Conservation (phyloP, 192 early-diverging fungal genomes). For the Rhizophagus sp. region DNA sequence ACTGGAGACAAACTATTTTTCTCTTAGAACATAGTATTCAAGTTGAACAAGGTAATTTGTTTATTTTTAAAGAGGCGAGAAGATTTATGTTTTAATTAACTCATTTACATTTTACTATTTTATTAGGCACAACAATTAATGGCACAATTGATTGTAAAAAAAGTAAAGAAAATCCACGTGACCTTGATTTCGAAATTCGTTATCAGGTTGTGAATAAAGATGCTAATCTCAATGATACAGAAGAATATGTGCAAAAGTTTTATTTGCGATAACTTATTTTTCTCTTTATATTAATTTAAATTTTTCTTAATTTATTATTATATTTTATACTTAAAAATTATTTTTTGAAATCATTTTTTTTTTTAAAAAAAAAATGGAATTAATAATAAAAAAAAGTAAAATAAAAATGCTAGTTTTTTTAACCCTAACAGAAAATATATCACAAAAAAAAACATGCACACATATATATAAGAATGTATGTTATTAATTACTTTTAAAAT, state of each 20-base stretch:
- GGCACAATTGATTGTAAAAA: constrained; percentile 69
- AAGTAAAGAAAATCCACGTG: constrained; percentile 80
- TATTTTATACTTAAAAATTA: not conserved
- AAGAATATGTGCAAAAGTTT: constrained; percentile 12
- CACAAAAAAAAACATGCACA: too few species aligned
- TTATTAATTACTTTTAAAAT: too few species aligned
- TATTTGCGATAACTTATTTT: constrained; percentile 5
- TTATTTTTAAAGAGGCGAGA: not conserved
- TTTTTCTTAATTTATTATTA: not conserved
- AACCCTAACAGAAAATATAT: too few species aligned
- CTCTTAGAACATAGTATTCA: constrained; percentile 80
- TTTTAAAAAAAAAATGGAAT: too few species aligned
- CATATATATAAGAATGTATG: too few species aligned
- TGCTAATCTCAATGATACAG: not conserved
- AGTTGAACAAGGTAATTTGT: constrained; percentile 42
- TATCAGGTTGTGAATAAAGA: constrained; percentile 4
- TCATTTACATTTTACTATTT: not conserved
- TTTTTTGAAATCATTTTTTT: too few species aligned
- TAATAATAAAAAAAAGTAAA: too few species aligned
- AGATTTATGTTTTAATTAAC: too few species aligned
- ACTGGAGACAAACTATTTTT: constrained; percentile 99
- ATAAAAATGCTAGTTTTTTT: too few species aligned
- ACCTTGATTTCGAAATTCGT: constrained; percentile 79
- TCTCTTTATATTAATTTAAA: not conserved
- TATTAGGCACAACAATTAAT: constrained; percentile 44